Base-by-base conservation (phyloP, 2,329 filamentous ascomycete genomes). In the Fusarium sp. region DNA sequence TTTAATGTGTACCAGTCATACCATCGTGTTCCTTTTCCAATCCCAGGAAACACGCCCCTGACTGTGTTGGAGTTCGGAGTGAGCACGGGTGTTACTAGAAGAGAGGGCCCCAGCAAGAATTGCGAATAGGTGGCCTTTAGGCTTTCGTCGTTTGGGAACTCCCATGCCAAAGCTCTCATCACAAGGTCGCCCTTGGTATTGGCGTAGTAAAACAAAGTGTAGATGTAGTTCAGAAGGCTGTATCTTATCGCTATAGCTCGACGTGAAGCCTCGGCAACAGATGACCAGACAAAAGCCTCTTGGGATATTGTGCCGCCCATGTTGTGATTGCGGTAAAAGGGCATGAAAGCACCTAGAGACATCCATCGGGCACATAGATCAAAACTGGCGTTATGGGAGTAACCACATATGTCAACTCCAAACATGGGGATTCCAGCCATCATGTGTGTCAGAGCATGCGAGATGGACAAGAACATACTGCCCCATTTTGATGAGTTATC, bases 401-500 rank as follows among this genome's bases (percentile, higher is more conserved):
- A 57, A 11, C 54, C 54, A 9, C 54, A 57, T 4, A 57, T 35
- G 15, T 57, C 54, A 5, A 57, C 54, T 7, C 54, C 54, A 10
- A 57, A 57, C 54, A 57, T 57, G 6, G 54, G 41, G 17, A 57
- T 35, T 1, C 54, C 54, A 22, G 54, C 41, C 31, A 57, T 57
- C 54, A 57, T 57, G 11, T 57, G 54, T 7, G 54, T 49, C 41
- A 57, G 4, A 13, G 54, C 41, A 29, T 57, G 54, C 4, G 60
- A 63, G 25, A 63, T 63, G 15, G 60, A 63, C 12, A 63, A 5
- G 5, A 59, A 63, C 60, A 63, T 63, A 25, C 60, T 63, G 6
- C 53, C 60, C 60, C 60, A 63, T 63, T 59, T 63, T 8, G 60
- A 63, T 17, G 60, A 63, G n/a, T 63, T 63, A 25, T 63, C 60